Percentiles rank a stretch among this genome's conserved stretches.
phyloP scores from a whole-genome alignment of 768 basidiomycete species.

The Lactarius tabidus region DNA sequence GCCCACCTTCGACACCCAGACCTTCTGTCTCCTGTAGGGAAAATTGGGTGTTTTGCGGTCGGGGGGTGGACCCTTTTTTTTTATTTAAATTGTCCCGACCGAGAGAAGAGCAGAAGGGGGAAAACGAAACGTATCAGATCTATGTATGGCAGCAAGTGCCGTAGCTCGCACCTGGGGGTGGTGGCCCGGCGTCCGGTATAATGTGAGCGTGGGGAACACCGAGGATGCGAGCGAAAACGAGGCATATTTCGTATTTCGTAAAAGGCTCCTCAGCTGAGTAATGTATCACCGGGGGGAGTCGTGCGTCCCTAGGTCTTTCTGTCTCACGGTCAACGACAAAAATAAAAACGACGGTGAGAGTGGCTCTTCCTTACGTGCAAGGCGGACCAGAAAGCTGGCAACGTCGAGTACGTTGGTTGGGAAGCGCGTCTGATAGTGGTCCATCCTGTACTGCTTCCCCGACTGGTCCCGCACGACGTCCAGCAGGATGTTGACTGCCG shows the following conservation, averaged over 20 bases:
- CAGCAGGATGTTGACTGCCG: slow-evolving; percentile 83
- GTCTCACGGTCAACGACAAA: neutral
- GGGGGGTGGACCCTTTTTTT: slow-evolving; percentile 53
- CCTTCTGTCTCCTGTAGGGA: slow-evolving; percentile 72
- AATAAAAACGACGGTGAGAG: slow-evolving; percentile 5
- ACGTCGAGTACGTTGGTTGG: slow-evolving; percentile 91
- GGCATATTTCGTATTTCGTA: slow-evolving; percentile 93
- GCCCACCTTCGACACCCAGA: slow-evolving; percentile 47
- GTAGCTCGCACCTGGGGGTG: slow-evolving; percentile 30
- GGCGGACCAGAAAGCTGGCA: slow-evolving; percentile 74
- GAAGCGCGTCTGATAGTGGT: slow-evolving; percentile 88
- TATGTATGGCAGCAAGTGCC: neutral
- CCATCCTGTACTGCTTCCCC: slow-evolving; percentile 91
- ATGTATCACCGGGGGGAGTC: slow-evolving; percentile 74
- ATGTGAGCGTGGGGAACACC: slow-evolving; percentile 70
- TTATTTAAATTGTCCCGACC: slow-evolving; percentile 4
- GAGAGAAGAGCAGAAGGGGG: neutral
- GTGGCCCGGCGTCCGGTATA: slow-evolving; percentile 63
- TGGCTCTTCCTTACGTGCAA: slow-evolving; percentile 48
- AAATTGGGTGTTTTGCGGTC: slow-evolving; percentile 79
- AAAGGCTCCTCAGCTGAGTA: slow-evolving; percentile 78
- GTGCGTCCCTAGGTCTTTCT: slow-evolving; percentile 35
- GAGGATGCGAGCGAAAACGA: slow-evolving; percentile 70
- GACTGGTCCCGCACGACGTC: slow-evolving; percentile 86
- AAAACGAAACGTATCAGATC: neutral